phyloP scores from a whole-genome alignment of 306 rosid genomes.

The Alnus glutinosa region DNA sequence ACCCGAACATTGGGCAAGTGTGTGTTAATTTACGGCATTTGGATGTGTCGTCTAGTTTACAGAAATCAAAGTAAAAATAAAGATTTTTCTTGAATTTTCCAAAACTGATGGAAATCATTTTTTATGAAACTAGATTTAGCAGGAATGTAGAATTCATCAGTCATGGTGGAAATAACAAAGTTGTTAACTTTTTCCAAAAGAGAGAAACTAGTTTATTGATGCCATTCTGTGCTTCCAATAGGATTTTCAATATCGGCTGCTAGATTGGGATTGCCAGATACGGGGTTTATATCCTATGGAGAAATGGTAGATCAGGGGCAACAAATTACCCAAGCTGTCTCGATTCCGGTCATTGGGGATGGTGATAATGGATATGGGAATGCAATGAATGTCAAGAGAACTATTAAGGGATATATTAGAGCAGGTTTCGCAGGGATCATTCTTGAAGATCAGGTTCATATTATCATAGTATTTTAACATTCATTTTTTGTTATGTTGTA shows the following conservation, averaged over 20 bases:
- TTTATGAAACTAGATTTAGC: not conserved
- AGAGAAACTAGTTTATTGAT: slow-evolving; percentile 1
- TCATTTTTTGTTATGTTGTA: not conserved
- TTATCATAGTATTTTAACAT: not conserved
- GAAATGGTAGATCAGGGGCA: slow-evolving; percentile 84
- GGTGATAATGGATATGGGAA: slow-evolving; percentile 91
- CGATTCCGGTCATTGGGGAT: slow-evolving; percentile 85
- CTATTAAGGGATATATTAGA: slow-evolving; percentile 69
- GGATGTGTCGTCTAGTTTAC: not conserved
- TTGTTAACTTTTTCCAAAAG: not conserved
- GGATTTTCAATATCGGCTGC: slow-evolving; percentile 85
- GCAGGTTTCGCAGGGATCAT: slow-evolving; percentile 88
- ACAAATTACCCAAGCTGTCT: slow-evolving; percentile 63
- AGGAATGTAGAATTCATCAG: not conserved
- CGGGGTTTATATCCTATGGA: slow-evolving; percentile 80
- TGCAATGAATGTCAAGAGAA: slow-evolving; percentile 87
- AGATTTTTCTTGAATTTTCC: not conserved
- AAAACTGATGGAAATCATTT: not conserved
- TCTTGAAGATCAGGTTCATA: slow-evolving; percentile 83
- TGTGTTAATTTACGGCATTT: not conserved
- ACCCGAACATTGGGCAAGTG: not conserved
- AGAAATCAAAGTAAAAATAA: too few species aligned
- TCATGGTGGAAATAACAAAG: not conserved
- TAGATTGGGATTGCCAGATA: slow-evolving; percentile 79
- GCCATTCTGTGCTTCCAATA: slow-evolving; percentile 21